Conservation (phyloP, 75 land plant species). For the Sequoia sempervirens region DNA sequence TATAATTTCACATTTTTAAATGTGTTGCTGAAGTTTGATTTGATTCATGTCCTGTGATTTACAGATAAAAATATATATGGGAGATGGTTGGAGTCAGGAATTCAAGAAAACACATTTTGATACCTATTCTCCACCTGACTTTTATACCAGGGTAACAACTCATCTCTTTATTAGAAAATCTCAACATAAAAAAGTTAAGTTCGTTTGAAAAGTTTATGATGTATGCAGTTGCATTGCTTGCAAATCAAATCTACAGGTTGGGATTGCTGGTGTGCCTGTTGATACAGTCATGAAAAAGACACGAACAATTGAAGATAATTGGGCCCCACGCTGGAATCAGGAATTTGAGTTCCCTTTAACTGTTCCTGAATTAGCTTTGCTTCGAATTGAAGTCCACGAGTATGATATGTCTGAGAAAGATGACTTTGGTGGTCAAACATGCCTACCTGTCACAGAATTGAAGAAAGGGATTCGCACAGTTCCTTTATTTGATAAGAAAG, state of each 20-base stretch:
- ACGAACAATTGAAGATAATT: conserved; percentile 47
- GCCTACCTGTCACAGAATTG: conserved; percentile 70
- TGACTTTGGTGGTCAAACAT: conserved; percentile 84
- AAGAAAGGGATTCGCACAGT: conserved; percentile 63
- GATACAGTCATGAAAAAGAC: conserved; percentile 63
- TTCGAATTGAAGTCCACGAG: conserved; percentile 74
- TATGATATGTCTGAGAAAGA: conserved; percentile 62
- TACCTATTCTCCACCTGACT: conserved; percentile 65
- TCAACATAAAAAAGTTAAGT: background rate
- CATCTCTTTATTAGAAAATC: conserved; percentile 4
- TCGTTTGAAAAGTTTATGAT: background rate
- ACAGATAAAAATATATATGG: conserved; percentile 62
- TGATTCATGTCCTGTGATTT: conserved; percentile 6
- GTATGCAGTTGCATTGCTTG: background rate
- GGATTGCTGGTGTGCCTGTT: conserved; percentile 73
- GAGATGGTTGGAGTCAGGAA: conserved; percentile 55
- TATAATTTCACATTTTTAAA: background rate
- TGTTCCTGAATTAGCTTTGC: conserved; percentile 78
- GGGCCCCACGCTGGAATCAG: conserved; percentile 73
- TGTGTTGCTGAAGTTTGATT: background rate
- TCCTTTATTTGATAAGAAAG: conserved; percentile 51
- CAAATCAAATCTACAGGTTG: conserved; percentile 36
- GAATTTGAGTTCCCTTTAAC: conserved; percentile 58
- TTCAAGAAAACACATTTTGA: conserved; percentile 60
- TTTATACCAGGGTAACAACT: conserved; percentile 49